Evolutionary conservation across 306 rosid genomes (phyloP).

Genomic region (Arachis hypogaea): DNA sequence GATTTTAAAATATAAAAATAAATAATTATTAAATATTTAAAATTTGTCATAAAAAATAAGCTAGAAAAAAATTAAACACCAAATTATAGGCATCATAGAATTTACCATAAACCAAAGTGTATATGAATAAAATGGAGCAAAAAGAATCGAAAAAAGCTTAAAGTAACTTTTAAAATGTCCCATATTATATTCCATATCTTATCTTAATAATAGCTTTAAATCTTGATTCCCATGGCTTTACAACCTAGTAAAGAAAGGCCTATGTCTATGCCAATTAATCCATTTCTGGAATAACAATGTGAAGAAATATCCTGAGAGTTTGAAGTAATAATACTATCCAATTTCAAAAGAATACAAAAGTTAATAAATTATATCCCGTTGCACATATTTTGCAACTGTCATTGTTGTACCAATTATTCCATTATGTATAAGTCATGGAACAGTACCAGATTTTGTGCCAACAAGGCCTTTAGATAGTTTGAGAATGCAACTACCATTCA

Average conservation of each 20-base stretch:
- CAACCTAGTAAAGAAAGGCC: slow-evolving; percentile 20
- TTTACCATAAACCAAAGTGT: not conserved
- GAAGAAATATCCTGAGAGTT: not conserved
- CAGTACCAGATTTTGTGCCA: too few species aligned
- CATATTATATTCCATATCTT: slow-evolving; percentile 40
- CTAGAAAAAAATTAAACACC: too few species aligned
- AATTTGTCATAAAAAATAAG: too few species aligned
- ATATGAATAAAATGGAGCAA: slow-evolving; percentile 27
- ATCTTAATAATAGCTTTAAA: slow-evolving; percentile 36
- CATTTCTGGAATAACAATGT: slow-evolving; percentile 15
- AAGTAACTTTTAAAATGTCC: slow-evolving; percentile 46
- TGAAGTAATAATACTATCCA: slow-evolving; percentile 4
- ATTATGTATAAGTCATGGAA: not conserved
- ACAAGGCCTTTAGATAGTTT: too few species aligned
- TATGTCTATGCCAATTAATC: slow-evolving; percentile 12
- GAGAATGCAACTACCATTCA: too few species aligned
- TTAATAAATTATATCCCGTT: not conserved
- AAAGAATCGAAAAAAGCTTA: slow-evolving; percentile 32
- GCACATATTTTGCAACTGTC: slow-evolving; percentile 3
- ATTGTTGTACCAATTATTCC: slow-evolving; percentile 27
- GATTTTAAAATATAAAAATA: too few species aligned
- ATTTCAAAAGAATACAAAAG: slow-evolving; percentile 31
- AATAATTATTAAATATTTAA: too few species aligned
- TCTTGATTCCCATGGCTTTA: slow-evolving; percentile 37
- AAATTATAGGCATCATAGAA: too few species aligned